Conservation (phyloP, 331 rosid species). For the Malus hybrid region DNA sequence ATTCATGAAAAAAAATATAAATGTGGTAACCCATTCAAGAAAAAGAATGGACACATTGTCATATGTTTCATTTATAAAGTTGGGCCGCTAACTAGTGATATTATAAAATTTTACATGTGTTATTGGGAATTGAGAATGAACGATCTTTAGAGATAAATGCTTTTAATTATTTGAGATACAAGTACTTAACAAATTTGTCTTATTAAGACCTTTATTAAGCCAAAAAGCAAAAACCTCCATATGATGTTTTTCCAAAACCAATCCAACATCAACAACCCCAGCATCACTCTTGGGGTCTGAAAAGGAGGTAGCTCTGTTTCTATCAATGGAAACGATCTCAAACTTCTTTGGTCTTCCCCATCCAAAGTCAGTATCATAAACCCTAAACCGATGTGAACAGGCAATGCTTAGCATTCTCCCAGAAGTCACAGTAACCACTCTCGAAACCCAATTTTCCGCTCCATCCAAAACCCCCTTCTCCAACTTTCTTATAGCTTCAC, state of each 20-base stretch:
- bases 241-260: neutral
- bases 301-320: neutral
- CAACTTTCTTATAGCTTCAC: slow-evolving; percentile 2
- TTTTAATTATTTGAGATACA: no score
- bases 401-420: neutral
- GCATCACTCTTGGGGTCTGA: neutral
- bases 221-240: neutral
- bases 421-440: neutral
- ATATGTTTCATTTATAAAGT: no score
- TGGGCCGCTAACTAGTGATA: no score
- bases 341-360: slow-evolving; percentile 41
- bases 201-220: neutral
- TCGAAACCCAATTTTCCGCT: neutral
- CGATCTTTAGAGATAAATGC: no score
- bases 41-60: no score
- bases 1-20: no score
- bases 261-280: neutral
- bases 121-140: no score
- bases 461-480: slow-evolving; percentile 6
- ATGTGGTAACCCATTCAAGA: no score
- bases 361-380: slow-evolving; percentile 34
- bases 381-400: neutral
- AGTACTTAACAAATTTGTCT: no score
- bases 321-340: slow-evolving; percentile 29
- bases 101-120: no score